Conservation (phyloP, 352 stramenopile species). For the Globisporangium iwayamae region DNA sequence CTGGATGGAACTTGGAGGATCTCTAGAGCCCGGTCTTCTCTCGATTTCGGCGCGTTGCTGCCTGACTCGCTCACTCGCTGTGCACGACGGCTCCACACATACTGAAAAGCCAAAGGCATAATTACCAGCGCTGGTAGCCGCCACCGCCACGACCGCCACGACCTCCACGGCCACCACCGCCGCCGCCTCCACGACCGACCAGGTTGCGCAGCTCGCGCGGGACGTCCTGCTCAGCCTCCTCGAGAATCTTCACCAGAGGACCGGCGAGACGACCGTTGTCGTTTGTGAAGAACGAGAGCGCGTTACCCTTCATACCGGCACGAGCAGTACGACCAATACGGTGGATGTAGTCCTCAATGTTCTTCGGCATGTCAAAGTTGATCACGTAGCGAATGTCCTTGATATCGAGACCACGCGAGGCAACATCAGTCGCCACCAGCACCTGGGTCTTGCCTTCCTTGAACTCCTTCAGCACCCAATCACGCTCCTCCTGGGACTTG, state of each 20-base stretch:
- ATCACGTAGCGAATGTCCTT: conserved; percentile 99
- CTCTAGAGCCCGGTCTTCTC: not conserved
- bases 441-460: conserved; percentile 94
- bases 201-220: conserved; percentile 78
- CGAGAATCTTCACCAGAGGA: conserved; percentile 88
- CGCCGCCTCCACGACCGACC: conserved; percentile 51
- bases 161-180: conserved; percentile 52
- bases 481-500: conserved; percentile 97
- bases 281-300: conserved; percentile 94
- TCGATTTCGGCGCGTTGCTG: not conserved
- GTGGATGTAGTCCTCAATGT: conserved; percentile 99
- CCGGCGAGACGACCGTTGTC: conserved; percentile 82
- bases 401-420: conserved; percentile 98
- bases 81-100: not conserved
- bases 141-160: conserved; percentile 34
- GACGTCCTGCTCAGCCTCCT: conserved; percentile 87
- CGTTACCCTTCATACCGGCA: conserved; percentile 92
- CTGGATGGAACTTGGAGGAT: not conserved
- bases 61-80: not conserved
- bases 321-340: conserved; percentile 98
- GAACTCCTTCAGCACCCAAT: conserved; percentile 97
- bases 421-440: conserved; percentile 98
- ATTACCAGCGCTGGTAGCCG: conserved; percentile 48
- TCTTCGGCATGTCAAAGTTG: conserved; percentile 99
- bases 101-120: not conserved